Evolutionary conservation across 2,329 filamentous ascomycete genomes (phyloP), one percentile per base, ranked within the genome.

Genomic region (Hirsutella thompsonii): DNA sequence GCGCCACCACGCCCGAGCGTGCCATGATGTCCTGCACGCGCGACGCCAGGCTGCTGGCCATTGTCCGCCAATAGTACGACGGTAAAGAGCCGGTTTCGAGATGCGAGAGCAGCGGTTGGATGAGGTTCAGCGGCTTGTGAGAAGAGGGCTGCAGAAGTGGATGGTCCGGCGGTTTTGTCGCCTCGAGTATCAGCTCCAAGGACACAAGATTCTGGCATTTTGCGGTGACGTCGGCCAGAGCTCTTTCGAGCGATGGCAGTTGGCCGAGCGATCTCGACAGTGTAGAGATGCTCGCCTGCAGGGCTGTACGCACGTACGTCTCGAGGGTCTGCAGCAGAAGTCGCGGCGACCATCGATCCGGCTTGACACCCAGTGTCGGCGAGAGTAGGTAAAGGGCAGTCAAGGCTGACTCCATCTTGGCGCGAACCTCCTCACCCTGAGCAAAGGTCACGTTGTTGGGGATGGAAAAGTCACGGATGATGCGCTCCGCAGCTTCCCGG

Each of bases 191-290:
- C 2, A 79, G 67, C 63, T 94, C 87, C 3, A 96, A 67, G 0
- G 87, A 86, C n/a, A 94, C 79, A 32, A 96, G 77, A 54, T 93
- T 94, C 57, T 94, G 89, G 55, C 90, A 95, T 36, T 85, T 74
- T 5, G 81, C 78, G 6, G 84, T 83, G 19, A 94, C 78, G 52
- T 96, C 92, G 14, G 76, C 68, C 2, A 96, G 69, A 0, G 87
- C 83, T 39, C 86, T 76, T 37, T 96, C 89, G 23, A 96, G 70
- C 0, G 75, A 82, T 0, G 90, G 85, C 2, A 96, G 69, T 43
- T 86, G 83, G 4, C 81, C 79, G 14, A 98, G 70, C 0, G 85
- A 81, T 19, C 88, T 72, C 2, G 83, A 71, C 9, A 98, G 68
- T 0, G 80, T 73, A 11, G 84, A 79, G 6, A 90, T 69, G 32